phyloP scores from a whole-genome alignment of 306 rosid genomes.

The Vigna unguiculata region DNA sequence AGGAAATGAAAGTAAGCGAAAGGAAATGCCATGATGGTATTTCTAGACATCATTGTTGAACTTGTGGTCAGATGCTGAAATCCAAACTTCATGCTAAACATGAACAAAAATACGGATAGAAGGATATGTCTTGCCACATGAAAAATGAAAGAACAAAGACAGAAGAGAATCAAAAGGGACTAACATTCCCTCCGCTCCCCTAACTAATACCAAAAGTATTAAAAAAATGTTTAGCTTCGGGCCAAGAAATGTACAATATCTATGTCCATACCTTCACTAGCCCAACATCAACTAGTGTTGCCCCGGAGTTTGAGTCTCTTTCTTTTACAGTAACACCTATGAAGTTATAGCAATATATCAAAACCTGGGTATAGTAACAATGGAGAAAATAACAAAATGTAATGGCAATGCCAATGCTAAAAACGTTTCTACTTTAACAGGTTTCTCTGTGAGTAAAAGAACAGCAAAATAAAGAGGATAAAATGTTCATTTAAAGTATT shows the following conservation, averaged over 20 bases:
- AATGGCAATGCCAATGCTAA: slow-evolving; percentile 25
- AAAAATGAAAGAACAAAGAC: slow-evolving; percentile 2
- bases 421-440: slow-evolving; percentile 30
- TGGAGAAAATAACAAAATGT: slow-evolving; percentile 38
- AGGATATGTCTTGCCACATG: slow-evolving; percentile 8
- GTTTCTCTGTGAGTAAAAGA: neutral
- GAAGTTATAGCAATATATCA: slow-evolving; percentile 45
- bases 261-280: slow-evolving; percentile 72
- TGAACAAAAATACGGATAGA: slow-evolving; percentile 1
- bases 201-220: neutral
- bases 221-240: slow-evolving; percentile 1
- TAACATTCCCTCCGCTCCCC: neutral
- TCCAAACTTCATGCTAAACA: slow-evolving; percentile 27
- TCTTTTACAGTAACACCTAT: slow-evolving; percentile 82
- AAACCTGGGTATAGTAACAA: slow-evolving; percentile 28
- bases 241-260: slow-evolving; percentile 29
- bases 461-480: slow-evolving; percentile 9
- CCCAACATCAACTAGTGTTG: slow-evolving; percentile 92
- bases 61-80: slow-evolving; percentile 14
- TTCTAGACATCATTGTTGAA: slow-evolving; percentile 27
- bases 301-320: slow-evolving; percentile 54
- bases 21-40: slow-evolving; percentile 21
- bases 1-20: slow-evolving; percentile 24
- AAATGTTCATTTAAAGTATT: slow-evolving; percentile 16
- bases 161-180: slow-evolving; percentile 8